Conservation (phyloP, 148 eudicot genomes). For the Vaccinium darrowii region DNA sequence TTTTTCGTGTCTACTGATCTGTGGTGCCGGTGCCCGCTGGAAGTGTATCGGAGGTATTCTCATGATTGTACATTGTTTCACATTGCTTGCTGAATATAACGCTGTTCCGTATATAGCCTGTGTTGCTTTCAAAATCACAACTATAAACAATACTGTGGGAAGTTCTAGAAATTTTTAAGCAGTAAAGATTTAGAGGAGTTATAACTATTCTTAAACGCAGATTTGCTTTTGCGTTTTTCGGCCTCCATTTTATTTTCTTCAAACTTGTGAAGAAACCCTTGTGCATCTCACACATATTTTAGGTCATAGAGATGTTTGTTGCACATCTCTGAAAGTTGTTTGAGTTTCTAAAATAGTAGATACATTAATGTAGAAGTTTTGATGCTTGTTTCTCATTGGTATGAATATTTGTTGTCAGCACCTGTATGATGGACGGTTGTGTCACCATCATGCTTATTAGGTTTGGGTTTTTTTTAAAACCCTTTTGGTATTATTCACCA, state of each 20-base stretch:
- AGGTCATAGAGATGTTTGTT: background rate
- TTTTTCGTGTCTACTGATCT: no score
- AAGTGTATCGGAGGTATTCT: no score
- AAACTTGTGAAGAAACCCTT: background rate
- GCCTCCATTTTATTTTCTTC: background rate
- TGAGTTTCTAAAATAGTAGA: background rate
- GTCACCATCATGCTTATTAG: background rate
- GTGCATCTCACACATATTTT: background rate
- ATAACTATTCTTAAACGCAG: background rate
- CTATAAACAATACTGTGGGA: no score
- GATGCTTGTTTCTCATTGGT: background rate
- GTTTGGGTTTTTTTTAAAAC: background rate
- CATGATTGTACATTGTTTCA: no score
- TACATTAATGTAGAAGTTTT: background rate
- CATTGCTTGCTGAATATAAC: no score
- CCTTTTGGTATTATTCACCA: background rate
- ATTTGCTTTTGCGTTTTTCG: background rate
- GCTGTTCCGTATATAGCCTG: no score
- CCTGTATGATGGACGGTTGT: background rate
- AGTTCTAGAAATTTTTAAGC: background rate
- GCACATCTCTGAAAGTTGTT: background rate
- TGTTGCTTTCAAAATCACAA: no score
- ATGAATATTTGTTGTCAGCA: background rate
- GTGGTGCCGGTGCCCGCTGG: no score
- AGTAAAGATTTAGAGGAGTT: background rate